These are phyloP conservation scores for Codiaeum variegatum DNA, from an alignment of 441 rosid species.

Conservation along the genomic window DNA sequence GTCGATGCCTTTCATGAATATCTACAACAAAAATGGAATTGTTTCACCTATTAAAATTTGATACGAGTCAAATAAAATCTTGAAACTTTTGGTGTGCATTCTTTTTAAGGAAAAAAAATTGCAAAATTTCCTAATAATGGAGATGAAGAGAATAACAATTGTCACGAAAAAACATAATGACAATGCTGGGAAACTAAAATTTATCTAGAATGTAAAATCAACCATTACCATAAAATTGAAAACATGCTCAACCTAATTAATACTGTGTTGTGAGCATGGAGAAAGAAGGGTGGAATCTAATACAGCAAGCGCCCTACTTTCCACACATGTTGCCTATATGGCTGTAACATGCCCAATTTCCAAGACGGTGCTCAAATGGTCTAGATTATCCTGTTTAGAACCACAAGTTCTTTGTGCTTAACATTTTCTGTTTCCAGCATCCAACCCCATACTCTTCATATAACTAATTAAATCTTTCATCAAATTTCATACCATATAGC, in stretches of 20 bases:
- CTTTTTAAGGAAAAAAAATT: neutral
- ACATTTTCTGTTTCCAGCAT: neutral
- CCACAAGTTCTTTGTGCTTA: neutral
- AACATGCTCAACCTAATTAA: neutral
- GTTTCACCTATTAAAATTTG: conserved; percentile 18
- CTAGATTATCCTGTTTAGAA: neutral
- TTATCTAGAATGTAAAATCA: neutral
- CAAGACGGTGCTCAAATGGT: neutral
- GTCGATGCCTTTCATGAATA: conserved; percentile 52
- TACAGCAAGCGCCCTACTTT: neutral
- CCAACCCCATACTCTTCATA: neutral
- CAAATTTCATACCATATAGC: neutral
- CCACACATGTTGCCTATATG: neutral
- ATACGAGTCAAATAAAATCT: neutral
- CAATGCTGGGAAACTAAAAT: neutral
- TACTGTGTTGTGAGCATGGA: neutral
- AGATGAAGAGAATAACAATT: neutral
- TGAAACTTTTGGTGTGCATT: neutral
- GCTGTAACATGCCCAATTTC: neutral
- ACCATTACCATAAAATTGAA: neutral
- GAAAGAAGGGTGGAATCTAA: neutral
- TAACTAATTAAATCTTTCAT: neutral
- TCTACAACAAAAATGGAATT: conserved; percentile 39
- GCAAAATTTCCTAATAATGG: neutral
- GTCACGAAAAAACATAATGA: neutral